A percentile compares a stretch with the other conserved stretches of the same genome.
Conservation (phyloP, 345 rosid genomes). For the Brassica incana region DNA sequence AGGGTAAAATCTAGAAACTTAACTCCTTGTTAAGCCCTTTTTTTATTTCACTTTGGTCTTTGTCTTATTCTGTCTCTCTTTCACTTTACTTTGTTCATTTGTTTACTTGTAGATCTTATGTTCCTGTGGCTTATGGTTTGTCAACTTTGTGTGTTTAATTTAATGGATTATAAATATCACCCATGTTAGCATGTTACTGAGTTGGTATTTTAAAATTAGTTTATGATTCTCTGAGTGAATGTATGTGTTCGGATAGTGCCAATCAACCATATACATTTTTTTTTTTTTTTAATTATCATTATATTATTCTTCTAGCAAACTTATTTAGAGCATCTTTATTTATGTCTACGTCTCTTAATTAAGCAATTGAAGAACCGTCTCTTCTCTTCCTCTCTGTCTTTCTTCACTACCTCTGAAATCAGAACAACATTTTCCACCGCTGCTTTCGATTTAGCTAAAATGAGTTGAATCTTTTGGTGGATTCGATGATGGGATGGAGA, state of each 20-base stretch:
- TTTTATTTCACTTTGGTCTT: conserved; percentile 26
- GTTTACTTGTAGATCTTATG: conserved; percentile 28
- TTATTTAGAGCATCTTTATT: too few species aligned
- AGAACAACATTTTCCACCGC: too few species aligned
- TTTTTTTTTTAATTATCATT: too few species aligned
- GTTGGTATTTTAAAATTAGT: neutral
- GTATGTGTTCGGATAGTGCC: conserved; percentile 25
- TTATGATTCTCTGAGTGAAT: neutral
- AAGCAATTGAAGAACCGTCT: too few species aligned
- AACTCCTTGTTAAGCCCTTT: conserved; percentile 2
- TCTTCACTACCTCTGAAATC: too few species aligned
- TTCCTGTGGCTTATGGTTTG: conserved; percentile 19
- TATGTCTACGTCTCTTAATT: too few species aligned
- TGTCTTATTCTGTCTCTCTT: conserved; percentile 27
- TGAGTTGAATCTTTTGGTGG: too few species aligned
- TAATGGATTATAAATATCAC: conserved; percentile 3
- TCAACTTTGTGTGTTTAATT: conserved; percentile 4
- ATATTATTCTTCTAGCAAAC: too few species aligned
- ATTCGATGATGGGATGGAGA: too few species aligned
- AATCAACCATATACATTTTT: conserved; percentile 12
- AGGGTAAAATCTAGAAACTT: conserved; percentile 19
- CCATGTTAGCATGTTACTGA: conserved; percentile 34
- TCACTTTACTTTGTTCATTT: conserved; percentile 20
- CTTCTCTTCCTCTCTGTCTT: too few species aligned
- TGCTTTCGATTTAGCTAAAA: too few species aligned